Evolutionary conservation across 1,284 basidiomycete species (phyloP).

Genomic region (Trametes hirsuta): DNA sequence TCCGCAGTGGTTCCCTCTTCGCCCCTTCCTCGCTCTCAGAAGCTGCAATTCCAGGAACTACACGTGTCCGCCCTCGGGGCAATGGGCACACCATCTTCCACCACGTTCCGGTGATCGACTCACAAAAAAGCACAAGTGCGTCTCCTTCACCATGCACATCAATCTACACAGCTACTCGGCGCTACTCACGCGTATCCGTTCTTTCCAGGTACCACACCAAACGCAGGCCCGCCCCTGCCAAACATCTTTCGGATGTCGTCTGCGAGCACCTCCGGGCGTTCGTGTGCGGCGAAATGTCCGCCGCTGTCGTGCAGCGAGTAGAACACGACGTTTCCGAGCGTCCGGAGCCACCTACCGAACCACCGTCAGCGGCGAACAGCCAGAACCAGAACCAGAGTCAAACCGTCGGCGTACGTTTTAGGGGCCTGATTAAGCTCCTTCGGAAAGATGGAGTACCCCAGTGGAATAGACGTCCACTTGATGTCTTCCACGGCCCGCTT

Average conservation of each 20-base stretch:
- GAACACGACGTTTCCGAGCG: conserved; percentile 32
- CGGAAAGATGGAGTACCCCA: conserved; percentile 39
- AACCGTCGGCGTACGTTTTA: conserved; percentile 16
- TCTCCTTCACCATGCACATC: background rate
- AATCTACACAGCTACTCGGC: too few relatives aligned
- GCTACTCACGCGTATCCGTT: conserved; percentile 13
- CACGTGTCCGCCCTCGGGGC: too few relatives aligned
- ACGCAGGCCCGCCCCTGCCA: conserved; percentile 24
- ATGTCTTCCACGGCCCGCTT: background rate
- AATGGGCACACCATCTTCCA: background rate
- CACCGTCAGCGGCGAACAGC: background rate
- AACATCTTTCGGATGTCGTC: conserved; percentile 34
- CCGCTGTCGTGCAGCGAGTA: conserved; percentile 30
- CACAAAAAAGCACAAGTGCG: background rate
- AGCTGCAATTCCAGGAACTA: too few relatives aligned
- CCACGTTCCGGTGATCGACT: background rate
- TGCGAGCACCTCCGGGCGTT: conserved; percentile 31
- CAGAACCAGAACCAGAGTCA: background rate
- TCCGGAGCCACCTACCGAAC: conserved; percentile 27
- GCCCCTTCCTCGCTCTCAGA: too few relatives aligned
- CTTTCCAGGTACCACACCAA: conserved; percentile 18
- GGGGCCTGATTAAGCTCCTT: conserved; percentile 33
- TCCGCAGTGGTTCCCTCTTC: too few relatives aligned
- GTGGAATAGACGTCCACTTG: conserved; percentile 31
- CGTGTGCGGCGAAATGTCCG: conserved; percentile 38